Evolutionary conservation across 2,329 filamentous ascomycete species (phyloP).

Genomic region (Eutypa lata): DNA sequence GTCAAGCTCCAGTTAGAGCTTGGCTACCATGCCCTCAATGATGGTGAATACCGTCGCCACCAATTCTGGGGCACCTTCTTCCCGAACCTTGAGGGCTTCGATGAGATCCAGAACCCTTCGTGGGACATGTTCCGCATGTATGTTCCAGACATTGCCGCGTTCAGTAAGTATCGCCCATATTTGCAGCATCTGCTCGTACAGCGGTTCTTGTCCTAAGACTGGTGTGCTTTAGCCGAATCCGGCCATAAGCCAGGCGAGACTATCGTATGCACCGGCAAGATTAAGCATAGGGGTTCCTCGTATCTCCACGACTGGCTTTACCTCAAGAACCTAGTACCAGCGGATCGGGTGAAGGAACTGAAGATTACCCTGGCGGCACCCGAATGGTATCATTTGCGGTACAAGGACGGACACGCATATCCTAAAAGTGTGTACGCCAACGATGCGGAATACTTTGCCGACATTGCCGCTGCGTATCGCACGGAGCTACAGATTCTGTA

Average conservation of each 20-base stretch:
- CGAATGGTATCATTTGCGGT: constrained; percentile 53
- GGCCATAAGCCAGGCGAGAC: constrained; percentile 46
- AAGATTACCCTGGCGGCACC: constrained; percentile 54
- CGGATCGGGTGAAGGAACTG: constrained; percentile 56
- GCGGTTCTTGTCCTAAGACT: not conserved
- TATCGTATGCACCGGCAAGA: constrained; percentile 44
- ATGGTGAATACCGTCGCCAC: constrained; percentile 35
- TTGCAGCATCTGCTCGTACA: not conserved
- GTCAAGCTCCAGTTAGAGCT: constrained; percentile 67
- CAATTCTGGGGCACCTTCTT: constrained; percentile 51
- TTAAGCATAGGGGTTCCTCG: constrained; percentile 42
- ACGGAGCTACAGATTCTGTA: constrained; percentile 58
- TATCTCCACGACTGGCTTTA: constrained; percentile 41
- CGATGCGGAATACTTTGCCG: constrained; percentile 61
- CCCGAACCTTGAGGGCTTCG: constrained; percentile 39
- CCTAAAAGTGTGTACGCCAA: constrained; percentile 53
- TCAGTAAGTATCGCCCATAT: constrained; percentile 33
- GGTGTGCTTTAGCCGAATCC: constrained; percentile 32
- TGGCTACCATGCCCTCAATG: constrained; percentile 62
- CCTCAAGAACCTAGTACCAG: constrained; percentile 46
- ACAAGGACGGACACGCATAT: constrained; percentile 56
- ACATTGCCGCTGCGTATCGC: constrained; percentile 60
- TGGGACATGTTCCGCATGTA: constrained; percentile 52
- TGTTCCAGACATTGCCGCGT: constrained; percentile 44
- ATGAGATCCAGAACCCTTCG: constrained; percentile 45